phyloP scores from a whole-genome alignment of 176 grass and related monocot genomes.

The Juncus inflexus region DNA sequence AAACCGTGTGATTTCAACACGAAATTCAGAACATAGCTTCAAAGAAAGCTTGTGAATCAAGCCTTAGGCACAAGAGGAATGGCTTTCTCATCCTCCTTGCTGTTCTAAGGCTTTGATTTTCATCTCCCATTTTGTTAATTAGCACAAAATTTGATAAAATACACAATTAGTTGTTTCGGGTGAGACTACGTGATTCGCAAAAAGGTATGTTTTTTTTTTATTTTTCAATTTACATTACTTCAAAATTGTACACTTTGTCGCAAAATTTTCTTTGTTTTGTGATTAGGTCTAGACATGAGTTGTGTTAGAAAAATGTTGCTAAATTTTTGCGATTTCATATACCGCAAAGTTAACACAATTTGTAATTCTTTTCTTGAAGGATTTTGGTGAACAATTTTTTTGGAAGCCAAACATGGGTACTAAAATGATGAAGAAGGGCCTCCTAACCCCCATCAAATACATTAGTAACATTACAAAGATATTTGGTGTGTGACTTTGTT shows the following conservation, averaged over 20 bases:
- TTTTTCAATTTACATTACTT: background rate
- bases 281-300: background rate
- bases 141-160: background rate
- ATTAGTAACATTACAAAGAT: conserved; percentile 77
- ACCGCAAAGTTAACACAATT: background rate
- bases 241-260: background rate
- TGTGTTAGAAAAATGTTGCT: background rate
- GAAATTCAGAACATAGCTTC: background rate
- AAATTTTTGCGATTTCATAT: background rate
- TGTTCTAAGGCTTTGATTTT: conserved; percentile 11
- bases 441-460: conserved; percentile 65
- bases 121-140: background rate
- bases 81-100: conserved; percentile 9
- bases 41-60: conserved; percentile 13
- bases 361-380: conserved; percentile 16
- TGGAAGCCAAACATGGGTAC: conserved; percentile 19
- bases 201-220: conserved; percentile 3
- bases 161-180: background rate
- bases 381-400: conserved; percentile 12
- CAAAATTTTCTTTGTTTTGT: background rate
- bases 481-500: conserved; percentile 42
- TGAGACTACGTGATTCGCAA: background rate
- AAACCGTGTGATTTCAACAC: conserved; percentile 4
- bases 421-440: conserved; percentile 67
- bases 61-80: background rate